A percentile compares a stretch with the other conserved stretches of the same genome.
Conservation (phyloP, 1,139 yeast genomes). For the Nadsonia starkeyi-henricii region DNA sequence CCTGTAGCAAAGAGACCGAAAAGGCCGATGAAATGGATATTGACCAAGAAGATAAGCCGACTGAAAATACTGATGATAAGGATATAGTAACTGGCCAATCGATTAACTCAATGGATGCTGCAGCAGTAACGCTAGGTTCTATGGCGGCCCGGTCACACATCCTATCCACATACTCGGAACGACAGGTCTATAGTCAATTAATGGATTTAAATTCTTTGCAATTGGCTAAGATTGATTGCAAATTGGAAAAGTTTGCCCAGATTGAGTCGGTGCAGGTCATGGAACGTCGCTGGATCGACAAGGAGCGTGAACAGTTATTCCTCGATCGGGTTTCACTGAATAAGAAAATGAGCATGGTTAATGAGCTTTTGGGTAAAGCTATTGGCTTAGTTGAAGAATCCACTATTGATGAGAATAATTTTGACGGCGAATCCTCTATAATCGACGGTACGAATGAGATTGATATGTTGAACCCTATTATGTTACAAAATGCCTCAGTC, state of each 20-base stretch:
- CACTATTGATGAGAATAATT: too few species aligned
- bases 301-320: slow-evolving; percentile 70
- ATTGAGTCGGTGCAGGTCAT: slow-evolving; percentile 68
- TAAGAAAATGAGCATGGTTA: slow-evolving; percentile 40
- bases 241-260: slow-evolving; percentile 52
- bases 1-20: too few species aligned
- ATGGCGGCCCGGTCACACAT: slow-evolving; percentile 75
- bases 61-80: slow-evolving; percentile 9
- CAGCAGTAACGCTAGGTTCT: slow-evolving; percentile 19
- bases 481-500: too few species aligned
- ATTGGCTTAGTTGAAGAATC: slow-evolving; percentile 17
- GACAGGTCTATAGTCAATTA: slow-evolving; percentile 36
- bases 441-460: too few species aligned
- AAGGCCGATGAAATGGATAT: slow-evolving; percentile 9
- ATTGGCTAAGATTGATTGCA: slow-evolving; percentile 60
- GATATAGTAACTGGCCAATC: too few species aligned
- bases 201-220: slow-evolving; percentile 65
- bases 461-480: too few species aligned
- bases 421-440: too few species aligned
- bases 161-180: slow-evolving; percentile 70
- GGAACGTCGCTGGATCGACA: slow-evolving; percentile 60
- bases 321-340: slow-evolving; percentile 65
- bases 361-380: slow-evolving; percentile 35
- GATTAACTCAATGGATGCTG: slow-evolving; percentile 12
- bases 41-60: slow-evolving; percentile 5